Evolutionary conservation across 805 yeast species (phyloP).

Genomic region (Nakazawaea siamensis): DNA sequence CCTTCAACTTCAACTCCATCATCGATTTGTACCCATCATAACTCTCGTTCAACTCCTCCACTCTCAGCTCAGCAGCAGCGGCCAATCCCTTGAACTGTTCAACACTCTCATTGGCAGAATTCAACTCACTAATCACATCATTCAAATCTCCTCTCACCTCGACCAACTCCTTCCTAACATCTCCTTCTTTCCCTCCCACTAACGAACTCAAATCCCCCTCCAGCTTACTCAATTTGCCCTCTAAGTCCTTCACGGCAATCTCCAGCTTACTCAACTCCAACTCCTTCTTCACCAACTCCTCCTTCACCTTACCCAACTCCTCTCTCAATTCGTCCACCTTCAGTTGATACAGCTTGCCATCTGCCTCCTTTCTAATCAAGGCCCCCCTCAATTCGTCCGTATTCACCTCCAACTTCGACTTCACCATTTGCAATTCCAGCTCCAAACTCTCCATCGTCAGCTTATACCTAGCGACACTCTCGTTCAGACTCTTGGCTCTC

Average conservation of each 20-base stretch:
- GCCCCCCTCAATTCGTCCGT: constrained; percentile 43
- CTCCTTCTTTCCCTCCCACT: constrained; percentile 17
- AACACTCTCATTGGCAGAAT: constrained; percentile 46
- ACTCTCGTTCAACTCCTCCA: constrained; percentile 42
- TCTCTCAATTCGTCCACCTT: constrained; percentile 48
- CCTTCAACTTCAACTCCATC: constrained; percentile 4
- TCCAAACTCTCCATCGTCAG: constrained; percentile 43
- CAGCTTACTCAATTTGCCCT: constrained; percentile 21
- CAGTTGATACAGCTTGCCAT: constrained; percentile 47
- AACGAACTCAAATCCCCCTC: constrained; percentile 20
- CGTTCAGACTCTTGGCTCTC: constrained; percentile 43
- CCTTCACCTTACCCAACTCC: constrained; percentile 33
- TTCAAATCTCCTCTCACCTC: constrained; percentile 28
- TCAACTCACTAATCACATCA: constrained; percentile 44
- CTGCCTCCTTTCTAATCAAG: constrained; percentile 46
- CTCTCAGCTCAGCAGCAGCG: constrained; percentile 56
- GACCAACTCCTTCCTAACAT: constrained; percentile 13
- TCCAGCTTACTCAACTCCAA: constrained; percentile 29
- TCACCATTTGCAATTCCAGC: constrained; percentile 32
- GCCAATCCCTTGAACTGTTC: constrained; percentile 59
- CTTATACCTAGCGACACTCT: constrained; percentile 39
- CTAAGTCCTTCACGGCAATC: constrained; percentile 26
- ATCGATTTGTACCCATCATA: constrained; percentile 37
- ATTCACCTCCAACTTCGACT: constrained; percentile 37
- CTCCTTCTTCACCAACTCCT: constrained; percentile 33